Base-by-base conservation (phyloP, 2,329 filamentous ascomycete species). In the Xylariaceae sp. region DNA sequence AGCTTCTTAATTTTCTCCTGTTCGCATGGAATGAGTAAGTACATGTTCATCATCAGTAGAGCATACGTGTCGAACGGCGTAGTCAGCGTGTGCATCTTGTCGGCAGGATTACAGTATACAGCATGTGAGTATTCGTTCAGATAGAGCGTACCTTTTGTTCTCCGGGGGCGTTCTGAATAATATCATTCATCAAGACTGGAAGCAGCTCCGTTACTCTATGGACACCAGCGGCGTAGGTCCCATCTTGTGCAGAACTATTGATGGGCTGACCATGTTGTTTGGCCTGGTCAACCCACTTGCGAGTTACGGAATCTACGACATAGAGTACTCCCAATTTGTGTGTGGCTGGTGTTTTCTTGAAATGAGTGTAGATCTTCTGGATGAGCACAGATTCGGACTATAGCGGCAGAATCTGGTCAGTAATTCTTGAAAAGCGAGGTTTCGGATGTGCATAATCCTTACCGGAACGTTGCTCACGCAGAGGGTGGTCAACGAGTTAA, bases 311-410 rank as follows among this genome's bases (percentile, higher is more conserved):
- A 79, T 98, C 93, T 91, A 98, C 88, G 73, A 97, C 91, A 84
- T 98, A 98, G 73, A 98, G 85, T 65, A 96, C 91, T 72, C 93
- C 93, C 69, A 98, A 80, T 74, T 98, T 98, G 80, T 98, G 92
- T 67, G 90, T 95, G 66, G 83, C 83, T 49, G 89, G 88, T 57
- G 91, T 85, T 71, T 93, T 95, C 71, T 94, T 95, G 79, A 97
- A 94, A 64, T 96, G 91, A 56, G 91, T 94, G 72, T 88, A 95
- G 63, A 98, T 86, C 68, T 95, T 96, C 68, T 95, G 90, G 60
- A 97, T 88, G 64, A 98, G 83, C 60, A 91, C 83, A 44, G 89
- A 93, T 74, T 97, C 92, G 70, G 87, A 92, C 93, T 96, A 73
- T 52, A 63, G 60, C 19, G 36, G 40, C 40, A 42, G 47, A 40